phyloP scores from a whole-genome alignment of 106 monocot genomes.

The Phalaenopsis aphrodite region DNA sequence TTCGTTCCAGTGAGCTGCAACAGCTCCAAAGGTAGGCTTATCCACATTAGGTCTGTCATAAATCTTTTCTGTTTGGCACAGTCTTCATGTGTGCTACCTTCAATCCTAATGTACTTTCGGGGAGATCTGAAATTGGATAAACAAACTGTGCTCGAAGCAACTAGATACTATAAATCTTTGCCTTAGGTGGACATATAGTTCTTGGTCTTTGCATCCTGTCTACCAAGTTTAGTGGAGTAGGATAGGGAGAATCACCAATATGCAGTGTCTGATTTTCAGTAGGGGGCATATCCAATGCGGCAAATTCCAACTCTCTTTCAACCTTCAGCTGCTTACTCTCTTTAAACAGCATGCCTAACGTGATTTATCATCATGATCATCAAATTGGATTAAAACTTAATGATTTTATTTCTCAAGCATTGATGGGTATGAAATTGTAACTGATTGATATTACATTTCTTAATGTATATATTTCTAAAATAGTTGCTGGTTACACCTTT shows the following conservation, averaged over 20 bases:
- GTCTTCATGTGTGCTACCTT: not conserved
- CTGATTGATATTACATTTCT: not conserved
- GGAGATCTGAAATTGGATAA: constrained; percentile 22
- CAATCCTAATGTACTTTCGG: constrained; percentile 10
- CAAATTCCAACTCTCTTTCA: not conserved
- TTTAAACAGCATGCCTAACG: constrained; percentile 16
- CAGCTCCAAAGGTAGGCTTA: too few relatives aligned
- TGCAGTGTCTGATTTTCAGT: constrained; percentile 1
- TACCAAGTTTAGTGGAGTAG: constrained; percentile 41
- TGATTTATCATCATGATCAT: constrained; percentile 1
- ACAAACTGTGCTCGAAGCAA: constrained; percentile 27
- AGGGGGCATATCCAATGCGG: constrained; percentile 14
- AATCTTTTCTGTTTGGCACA: not conserved
- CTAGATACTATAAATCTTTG: constrained; percentile 16
- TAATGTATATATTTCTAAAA: not conserved
- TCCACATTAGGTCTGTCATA: too few relatives aligned
- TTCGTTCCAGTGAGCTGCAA: too few relatives aligned
- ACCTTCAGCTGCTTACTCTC: not conserved
- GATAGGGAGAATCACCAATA: constrained; percentile 24
- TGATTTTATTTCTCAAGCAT: not conserved
- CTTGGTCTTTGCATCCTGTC: constrained; percentile 45
- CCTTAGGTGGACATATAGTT: constrained; percentile 32
- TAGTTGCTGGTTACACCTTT: not conserved
- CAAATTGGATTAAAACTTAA: constrained; percentile 2
- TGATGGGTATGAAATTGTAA: not conserved